Evolutionary conservation across 306 rosid genomes (phyloP), one percentile per base, ranked within the genome.

Genomic region (Potentilla sterilis): DNA sequence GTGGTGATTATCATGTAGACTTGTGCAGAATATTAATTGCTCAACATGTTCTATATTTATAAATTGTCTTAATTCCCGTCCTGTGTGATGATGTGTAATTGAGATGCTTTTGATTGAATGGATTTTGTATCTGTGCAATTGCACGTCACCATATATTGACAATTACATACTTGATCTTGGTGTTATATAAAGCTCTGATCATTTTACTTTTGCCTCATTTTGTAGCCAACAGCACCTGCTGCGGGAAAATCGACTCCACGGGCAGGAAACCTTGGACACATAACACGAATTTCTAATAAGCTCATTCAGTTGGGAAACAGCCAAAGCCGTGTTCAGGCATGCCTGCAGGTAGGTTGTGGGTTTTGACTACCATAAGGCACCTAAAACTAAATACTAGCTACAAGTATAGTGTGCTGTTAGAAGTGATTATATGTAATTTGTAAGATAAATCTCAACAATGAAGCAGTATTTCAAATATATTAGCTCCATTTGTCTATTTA

Each of bases 251-350:
- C 12, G 72, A 86, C 90, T 12, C 93, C 96, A 59, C 92, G 94
- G 77, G 88, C 77, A 7, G 97, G 99, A 78, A 90, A 96, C 85
- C 78, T 92, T 70, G 99, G 99, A 37, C 98, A 96, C 80, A 88
- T 91, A 47, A 90, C 97, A 35, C 86, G 90, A 58, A 79, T 90
- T 77, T 85, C 88, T 77, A 96, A 90, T 84, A 92, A 90, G 86
- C 88, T 96, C 80, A 64, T 90, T 83, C 91, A 92, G 66, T 72
- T 92, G 81, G 91, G 86, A 74, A 87, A 84, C 79, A 81, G 78
- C 79, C 96, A 83, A 80, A 87, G 89, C 80, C 66, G 44, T 55
- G 79, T 96, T 79, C 86, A 84, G 75, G 80, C 90, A 72, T 82
- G 62, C 87, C 96, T 96, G 75, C 92, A 90, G 99, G 99, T 92